Conservation (phyloP, 495 filamentous ascomycete genomes). For the Neurospora africana region DNA sequence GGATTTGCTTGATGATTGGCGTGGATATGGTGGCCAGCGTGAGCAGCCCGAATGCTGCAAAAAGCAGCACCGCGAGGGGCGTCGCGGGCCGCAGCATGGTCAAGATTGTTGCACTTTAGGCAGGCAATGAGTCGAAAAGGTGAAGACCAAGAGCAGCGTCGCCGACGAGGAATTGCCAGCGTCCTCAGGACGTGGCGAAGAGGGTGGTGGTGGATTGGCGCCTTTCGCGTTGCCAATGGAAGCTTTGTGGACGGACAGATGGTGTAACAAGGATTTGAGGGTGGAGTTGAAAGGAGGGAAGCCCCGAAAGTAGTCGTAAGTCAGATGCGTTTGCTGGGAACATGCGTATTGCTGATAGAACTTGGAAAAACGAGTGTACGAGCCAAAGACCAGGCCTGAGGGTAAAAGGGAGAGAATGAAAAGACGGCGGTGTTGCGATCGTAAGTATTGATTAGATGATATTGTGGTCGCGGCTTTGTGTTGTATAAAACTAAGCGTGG, state of each 20-base stretch:
- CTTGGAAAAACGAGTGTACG: background rate
- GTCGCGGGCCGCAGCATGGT: slow-evolving; percentile 80
- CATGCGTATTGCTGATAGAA: background rate
- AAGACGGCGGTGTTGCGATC: background rate
- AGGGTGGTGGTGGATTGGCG: background rate
- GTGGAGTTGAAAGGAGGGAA: background rate
- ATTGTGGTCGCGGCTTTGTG: background rate
- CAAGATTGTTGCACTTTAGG: slow-evolving; percentile 1
- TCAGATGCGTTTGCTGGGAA: background rate
- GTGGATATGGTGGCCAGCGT: slow-evolving; percentile 86
- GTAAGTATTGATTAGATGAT: background rate
- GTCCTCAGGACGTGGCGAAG: slow-evolving; percentile 23
- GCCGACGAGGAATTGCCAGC: slow-evolving; percentile 14
- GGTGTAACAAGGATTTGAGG: background rate
- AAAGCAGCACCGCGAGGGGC: slow-evolving; percentile 75
- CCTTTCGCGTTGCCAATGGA: background rate
- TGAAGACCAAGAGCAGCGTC: background rate
- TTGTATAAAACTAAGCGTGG: background rate
- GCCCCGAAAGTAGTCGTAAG: background rate
- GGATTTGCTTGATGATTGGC: slow-evolving; percentile 77
- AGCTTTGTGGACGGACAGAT: background rate
- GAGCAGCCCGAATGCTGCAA: slow-evolving; percentile 75
- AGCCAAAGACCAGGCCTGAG: background rate
- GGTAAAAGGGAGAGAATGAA: background rate
- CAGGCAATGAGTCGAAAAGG: background rate